Evolutionary conservation across 2,329 filamentous ascomycete genomes (phyloP), one percentile per base, ranked within the genome.

Genomic region (Fusarium protoensiforme): DNA sequence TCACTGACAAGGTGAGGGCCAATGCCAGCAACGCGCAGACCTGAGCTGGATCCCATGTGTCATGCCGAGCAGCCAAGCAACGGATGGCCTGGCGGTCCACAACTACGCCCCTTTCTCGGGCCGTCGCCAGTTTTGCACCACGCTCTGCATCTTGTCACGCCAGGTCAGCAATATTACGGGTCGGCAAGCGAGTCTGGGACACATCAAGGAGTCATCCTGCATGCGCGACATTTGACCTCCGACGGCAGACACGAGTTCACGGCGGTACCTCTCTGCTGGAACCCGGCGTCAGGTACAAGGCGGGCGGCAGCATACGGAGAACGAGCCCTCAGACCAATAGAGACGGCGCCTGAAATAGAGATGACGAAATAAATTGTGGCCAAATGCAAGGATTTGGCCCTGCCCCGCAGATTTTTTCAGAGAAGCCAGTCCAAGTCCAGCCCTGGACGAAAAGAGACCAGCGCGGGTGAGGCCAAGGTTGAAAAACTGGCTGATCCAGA

Each of bases 1-100:
- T 96, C 73, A 90, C 91, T 10, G 83, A 84, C 71, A 85, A 71
- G 78, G 79, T 77, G 77, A 80, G 72, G 73, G 80, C 75, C 27
- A 77, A 75, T 39, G 72, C 35, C 38, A 53, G 46, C 29, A 60
- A 61, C 53, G 68, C 60, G 36, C 35, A 65, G 66, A 72, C 70
- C 14, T 73, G 67, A 72, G 27, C 33, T 38, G 53, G 53, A 38
- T 57, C 53, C 53, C 10, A 57, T 57, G 54, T 57, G 54, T 57
- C 54, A 57, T 57, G 63, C 38, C 43, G 20, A 20, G 33, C 46
- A 35, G 59, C 33, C 48, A 35, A 58, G 61, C 66, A 38, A 54
- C 56, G 36, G 41, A 65, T 43, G 41, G 27, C 14, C 33, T 54
- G 35, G 22, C 13, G 67, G 38, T 61, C 68, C 62, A 62, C 62